These are phyloP conservation scores for Mayamaea pseudoterrestris DNA, from an alignment of 108 stramenopile genomes.

Conservation along the genomic window DNA sequence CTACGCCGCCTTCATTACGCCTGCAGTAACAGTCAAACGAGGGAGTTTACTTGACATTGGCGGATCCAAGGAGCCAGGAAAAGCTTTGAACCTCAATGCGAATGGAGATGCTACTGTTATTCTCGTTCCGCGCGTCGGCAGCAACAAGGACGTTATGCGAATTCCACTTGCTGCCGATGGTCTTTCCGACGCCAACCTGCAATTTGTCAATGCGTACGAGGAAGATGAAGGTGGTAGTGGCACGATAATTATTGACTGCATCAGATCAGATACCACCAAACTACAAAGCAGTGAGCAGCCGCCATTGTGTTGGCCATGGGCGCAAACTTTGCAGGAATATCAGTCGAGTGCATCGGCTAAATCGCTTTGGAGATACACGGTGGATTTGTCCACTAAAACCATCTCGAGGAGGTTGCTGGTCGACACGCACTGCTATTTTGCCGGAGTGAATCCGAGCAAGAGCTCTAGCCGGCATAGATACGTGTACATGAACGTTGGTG, in stretches of 20 bases:
- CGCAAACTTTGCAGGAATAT: conserved; percentile 39
- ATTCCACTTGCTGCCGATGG: conserved; percentile 60
- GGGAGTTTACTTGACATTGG: conserved; percentile 69
- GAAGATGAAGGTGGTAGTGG: conserved; percentile 39
- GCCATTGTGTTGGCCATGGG: conserved; percentile 55
- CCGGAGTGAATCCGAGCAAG: conserved; percentile 42
- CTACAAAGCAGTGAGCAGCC: neutral
- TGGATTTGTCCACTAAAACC: conserved; percentile 25
- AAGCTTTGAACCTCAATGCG: conserved; percentile 17
- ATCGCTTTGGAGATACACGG: conserved; percentile 62
- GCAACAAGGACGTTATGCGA: conserved; percentile 22
- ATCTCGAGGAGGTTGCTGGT: conserved; percentile 42
- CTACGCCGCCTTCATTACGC: conserved; percentile 62
- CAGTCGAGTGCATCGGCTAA: conserved; percentile 26
- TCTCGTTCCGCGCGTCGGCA: conserved; percentile 43
- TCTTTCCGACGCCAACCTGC: conserved; percentile 46
- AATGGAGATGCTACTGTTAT: conserved; percentile 31
- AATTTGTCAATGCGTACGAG: conserved; percentile 72
- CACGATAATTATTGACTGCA: conserved; percentile 59
- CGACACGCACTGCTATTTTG: conserved; percentile 62
- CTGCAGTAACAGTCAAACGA: conserved; percentile 41
- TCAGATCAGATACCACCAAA: conserved; percentile 38
- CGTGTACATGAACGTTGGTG: conserved; percentile 60
- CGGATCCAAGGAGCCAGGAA: conserved; percentile 70
- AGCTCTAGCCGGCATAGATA: conserved; percentile 48